phyloP scores from a whole-genome alignment of 345 rosid genomes.

The Angophora floribunda region DNA sequence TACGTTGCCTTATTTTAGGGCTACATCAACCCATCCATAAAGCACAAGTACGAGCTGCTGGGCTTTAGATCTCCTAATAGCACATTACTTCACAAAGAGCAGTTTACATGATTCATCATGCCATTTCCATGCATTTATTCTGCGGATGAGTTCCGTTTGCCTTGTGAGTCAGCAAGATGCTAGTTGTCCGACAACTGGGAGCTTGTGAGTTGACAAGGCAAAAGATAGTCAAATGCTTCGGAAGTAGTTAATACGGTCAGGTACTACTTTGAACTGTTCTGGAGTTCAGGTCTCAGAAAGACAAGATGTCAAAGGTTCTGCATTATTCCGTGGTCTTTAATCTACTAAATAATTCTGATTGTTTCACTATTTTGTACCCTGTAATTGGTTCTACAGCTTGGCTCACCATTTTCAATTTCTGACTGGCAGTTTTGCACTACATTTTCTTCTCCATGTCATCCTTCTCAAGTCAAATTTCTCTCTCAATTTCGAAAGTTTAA shows the following conservation, averaged over 20 bases:
- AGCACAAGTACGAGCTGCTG: neutral
- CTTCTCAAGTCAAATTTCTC: neutral
- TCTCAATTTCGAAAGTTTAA: neutral
- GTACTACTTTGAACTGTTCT: neutral
- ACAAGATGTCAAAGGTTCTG: neutral
- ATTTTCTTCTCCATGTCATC: neutral
- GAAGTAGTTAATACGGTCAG: neutral
- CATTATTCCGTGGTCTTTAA: neutral
- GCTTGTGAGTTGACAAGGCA: neutral
- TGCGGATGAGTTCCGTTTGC: neutral
- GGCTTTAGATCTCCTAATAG: neutral
- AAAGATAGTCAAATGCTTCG: neutral
- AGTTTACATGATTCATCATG: neutral
- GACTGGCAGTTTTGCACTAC: neutral
- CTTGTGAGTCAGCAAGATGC: neutral
- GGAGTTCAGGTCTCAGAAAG: neutral
- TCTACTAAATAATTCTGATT: neutral
- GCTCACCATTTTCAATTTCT: neutral
- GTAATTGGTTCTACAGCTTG: neutral
- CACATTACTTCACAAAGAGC: neutral
- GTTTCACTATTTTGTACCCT: neutral
- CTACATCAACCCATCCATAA: neutral
- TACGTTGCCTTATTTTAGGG: neutral
- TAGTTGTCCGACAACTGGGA: neutral
- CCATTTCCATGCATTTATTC: neutral